Conservation (phyloP, 2,329 filamentous ascomycete genomes). For the Talaromyces sp. region DNA sequence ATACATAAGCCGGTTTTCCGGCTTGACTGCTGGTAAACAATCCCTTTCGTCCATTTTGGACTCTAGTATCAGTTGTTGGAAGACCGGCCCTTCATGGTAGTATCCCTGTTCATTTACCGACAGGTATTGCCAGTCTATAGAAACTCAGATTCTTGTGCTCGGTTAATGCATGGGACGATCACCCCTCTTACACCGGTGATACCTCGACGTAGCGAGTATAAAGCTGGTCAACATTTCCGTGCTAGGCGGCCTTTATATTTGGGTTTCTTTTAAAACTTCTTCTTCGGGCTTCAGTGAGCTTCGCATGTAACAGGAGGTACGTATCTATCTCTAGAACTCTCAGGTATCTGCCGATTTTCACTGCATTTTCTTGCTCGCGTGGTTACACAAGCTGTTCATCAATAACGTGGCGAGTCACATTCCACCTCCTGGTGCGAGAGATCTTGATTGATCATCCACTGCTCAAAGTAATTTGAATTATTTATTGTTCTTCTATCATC, state of each 20-base stretch:
- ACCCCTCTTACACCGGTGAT: neutral
- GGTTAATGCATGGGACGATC: neutral
- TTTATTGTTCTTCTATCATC: neutral
- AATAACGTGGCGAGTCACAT: constrained; percentile 9
- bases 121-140: neutral
- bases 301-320: neutral
- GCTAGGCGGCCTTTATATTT: neutral
- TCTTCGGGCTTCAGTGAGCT: no score
- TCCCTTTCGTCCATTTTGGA: neutral
- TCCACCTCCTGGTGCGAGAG: neutral
- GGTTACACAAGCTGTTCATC: neutral
- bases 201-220: constrained; percentile 1
- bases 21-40: neutral
- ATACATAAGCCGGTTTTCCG: neutral
- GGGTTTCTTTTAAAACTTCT: neutral
- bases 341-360: neutral
- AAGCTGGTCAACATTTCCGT: neutral
- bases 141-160: neutral
- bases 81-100: neutral
- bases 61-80: neutral
- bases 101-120: neutral
- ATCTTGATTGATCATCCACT: neutral
- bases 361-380: neutral
- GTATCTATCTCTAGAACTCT: neutral
- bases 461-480: neutral